phyloP scores from a whole-genome alignment of 768 basidiomycete species.

The Glaciozyma antarctica region DNA sequence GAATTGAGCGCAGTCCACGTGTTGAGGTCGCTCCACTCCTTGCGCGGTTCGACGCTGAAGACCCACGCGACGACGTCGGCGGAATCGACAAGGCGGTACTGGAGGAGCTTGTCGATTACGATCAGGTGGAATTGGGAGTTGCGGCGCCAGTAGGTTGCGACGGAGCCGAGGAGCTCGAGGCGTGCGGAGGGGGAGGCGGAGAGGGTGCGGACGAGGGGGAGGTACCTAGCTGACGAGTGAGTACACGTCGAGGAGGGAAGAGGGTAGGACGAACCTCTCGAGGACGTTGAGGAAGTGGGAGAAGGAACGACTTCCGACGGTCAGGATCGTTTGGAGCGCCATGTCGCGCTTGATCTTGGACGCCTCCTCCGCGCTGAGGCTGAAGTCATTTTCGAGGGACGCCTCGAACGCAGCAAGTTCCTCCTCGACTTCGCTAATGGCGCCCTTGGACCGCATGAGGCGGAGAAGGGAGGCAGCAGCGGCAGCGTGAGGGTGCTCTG shows the following conservation, averaged over 20 bases:
- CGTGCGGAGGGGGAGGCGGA: conserved; percentile 50
- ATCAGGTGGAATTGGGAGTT: conserved; percentile 81
- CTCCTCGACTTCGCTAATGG: conserved; percentile 67
- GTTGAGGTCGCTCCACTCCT: conserved; percentile 47
- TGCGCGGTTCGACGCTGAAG: conserved; percentile 6
- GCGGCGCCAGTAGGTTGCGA: conserved; percentile 69
- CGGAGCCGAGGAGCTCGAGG: conserved; percentile 56
- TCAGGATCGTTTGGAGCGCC: conserved; percentile 73
- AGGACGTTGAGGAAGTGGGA: conserved; percentile 96
- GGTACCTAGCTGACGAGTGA: conserved; percentile 34
- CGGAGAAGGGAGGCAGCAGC: conserved; percentile 66
- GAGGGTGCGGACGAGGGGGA: conserved; percentile 42
- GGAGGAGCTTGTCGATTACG: conserved; percentile 95
- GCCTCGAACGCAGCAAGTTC: conserved; percentile 64
- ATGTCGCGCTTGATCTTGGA: conserved; percentile 64
- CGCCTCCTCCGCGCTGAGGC: conserved; percentile 55
- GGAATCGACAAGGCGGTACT: conserved; percentile 94
- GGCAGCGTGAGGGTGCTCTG: conserved; percentile 70
- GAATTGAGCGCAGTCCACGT: conserved; percentile 72
- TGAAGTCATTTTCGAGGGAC: conserved; percentile 56
- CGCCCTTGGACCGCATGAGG: conserved; percentile 57
- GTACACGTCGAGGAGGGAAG: conserved; percentile 56
- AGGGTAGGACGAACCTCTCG: conserved; percentile 65
- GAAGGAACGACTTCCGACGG: conserved; percentile 89
- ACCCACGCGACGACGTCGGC: conserved; percentile 61